Evolutionary conservation across 768 basidiomycete species (phyloP).

Genomic region (Pisolithus marmoratus): DNA sequence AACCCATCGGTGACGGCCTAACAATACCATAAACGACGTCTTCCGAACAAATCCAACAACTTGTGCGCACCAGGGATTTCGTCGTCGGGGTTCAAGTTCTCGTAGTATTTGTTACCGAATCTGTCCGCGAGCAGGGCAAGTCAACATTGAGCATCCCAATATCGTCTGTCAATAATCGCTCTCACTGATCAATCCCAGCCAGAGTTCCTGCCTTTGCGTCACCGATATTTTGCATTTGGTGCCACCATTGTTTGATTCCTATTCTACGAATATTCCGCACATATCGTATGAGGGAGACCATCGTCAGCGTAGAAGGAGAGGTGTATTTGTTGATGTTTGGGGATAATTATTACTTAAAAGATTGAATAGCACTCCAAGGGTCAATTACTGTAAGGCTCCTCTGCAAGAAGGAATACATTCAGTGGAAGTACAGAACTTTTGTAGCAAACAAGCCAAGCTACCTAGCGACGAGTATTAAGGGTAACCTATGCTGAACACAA

Average conservation of each 20-base stretch:
- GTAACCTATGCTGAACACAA: background rate
- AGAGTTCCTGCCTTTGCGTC: conserved; percentile 84
- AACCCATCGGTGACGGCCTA: conserved; percentile 96
- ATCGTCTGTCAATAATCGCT: conserved; percentile 25
- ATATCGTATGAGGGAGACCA: conserved; percentile 73
- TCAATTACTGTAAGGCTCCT: background rate
- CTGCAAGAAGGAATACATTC: background rate
- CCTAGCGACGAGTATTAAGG: background rate
- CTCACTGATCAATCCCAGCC: conserved; percentile 75
- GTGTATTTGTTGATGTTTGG: conserved; percentile 21
- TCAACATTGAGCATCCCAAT: background rate
- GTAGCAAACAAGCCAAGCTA: background rate
- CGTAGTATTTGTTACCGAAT: conserved; percentile 92
- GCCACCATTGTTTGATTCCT: conserved; percentile 85
- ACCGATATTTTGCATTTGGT: conserved; percentile 87
- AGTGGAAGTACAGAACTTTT: background rate
- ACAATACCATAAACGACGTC: conserved; percentile 1
- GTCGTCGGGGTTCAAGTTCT: conserved; percentile 83
- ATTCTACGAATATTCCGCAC: conserved; percentile 70
- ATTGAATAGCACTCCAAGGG: no score
- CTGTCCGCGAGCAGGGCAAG: conserved; percentile 32
- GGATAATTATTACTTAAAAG: no score
- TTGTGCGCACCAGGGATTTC: conserved; percentile 73
- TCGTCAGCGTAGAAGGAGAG: conserved; percentile 22
- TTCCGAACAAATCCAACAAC: background rate